Base-by-base conservation (phyloP, 2,329 filamentous ascomycete species). In the Colletotrichum higginsianum region DNA sequence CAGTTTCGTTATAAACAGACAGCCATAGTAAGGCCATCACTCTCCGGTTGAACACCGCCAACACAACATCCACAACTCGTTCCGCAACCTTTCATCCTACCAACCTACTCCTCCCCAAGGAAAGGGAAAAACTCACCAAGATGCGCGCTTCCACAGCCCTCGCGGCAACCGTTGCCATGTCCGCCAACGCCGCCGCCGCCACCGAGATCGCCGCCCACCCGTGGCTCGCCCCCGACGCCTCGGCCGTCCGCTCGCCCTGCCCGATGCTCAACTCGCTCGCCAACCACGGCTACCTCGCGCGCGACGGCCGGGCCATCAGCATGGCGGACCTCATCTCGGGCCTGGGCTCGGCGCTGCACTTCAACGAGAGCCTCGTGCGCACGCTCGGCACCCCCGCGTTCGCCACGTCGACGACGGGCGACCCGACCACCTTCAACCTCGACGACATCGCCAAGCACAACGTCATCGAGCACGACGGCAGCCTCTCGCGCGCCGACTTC, bases 161-260 rank as follows among this genome's bases (percentile, higher is more conserved):
- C 46, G 68, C 65, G 16, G 64, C 65, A 30, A 40, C 58, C 18
- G 67, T 46, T 46, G 65, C 65, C 58, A 49, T 66, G 4, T n/a
- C 38, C 58, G 30, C 30, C 52, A 40, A 58, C 55, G 46, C 26
- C 40, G 13, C 23, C 64, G 64, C 63, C 26, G 13, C 42, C 18
- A 50, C 60, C 50, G 56, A 50, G 15, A 50, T 50, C 35, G 42
- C 67, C 35, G 21, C 64, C 35, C 58, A 58, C 65, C 57, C 58
- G 44, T 71, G 65, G 64, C 26, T 53, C 8, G 57, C 68, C 46
- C 68, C 68, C n/a, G 65, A 52, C 13, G 65, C 46, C 16, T 8
- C 40, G 15, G 68, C 90, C 1, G 92, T 92, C 50, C 71, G 75
- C 13, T 61, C 67, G 11, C 75, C 75, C 8, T 77, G 75, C 64